A percentile compares a stretch with the other conserved stretches of the same genome.
These are phyloP conservation scores for Knufia petricola DNA, from an alignment of 2,329 filamentous ascomycete species.

Conservation along the genomic window DNA sequence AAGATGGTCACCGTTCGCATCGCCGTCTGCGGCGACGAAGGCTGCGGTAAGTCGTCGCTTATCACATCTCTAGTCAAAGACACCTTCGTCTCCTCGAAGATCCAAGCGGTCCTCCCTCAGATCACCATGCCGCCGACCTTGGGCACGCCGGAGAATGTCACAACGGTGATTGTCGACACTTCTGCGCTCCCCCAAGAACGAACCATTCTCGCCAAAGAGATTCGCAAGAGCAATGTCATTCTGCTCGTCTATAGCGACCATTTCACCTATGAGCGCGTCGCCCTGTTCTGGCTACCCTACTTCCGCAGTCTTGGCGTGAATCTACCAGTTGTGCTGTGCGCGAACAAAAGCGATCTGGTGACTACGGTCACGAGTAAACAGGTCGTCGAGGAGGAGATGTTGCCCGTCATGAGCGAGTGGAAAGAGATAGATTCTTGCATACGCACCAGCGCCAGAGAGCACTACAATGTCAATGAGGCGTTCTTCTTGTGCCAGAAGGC, in stretches of 20 bases:
- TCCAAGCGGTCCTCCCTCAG: constrained; percentile 85
- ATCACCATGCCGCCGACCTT: constrained; percentile 91
- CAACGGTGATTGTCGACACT: constrained; percentile 94
- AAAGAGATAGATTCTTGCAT: constrained; percentile 98
- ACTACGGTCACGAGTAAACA: constrained; percentile 67
- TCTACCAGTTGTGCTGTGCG: constrained; percentile 89
- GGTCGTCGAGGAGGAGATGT: constrained; percentile 91
- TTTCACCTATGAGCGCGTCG: constrained; percentile 96
- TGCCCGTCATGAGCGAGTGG: constrained; percentile 96
- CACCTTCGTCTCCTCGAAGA: constrained; percentile 90
- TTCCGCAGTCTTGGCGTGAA: constrained; percentile 98
- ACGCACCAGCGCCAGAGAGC: constrained; percentile 80
- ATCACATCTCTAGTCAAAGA: constrained; percentile 96
- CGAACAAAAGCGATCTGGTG: constrained; percentile 90
- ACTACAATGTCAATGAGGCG: constrained; percentile 88
- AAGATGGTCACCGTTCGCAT: constrained; percentile 58
- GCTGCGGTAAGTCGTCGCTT: constrained; percentile 85
- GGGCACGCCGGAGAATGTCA: constrained; percentile 90
- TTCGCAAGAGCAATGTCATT: constrained; percentile 94
- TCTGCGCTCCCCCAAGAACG: constrained; percentile 91
- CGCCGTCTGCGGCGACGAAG: constrained; percentile 93
- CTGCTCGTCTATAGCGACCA: constrained; percentile 95
- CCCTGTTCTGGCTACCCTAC: constrained; percentile 96
- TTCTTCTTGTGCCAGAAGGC: constrained; percentile 98
- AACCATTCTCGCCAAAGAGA: constrained; percentile 80